Percentiles rank a stretch among this genome's conserved stretches.
Conservation (phyloP, 768 basidiomycete species). For the Dacryopinax primogenitus region DNA sequence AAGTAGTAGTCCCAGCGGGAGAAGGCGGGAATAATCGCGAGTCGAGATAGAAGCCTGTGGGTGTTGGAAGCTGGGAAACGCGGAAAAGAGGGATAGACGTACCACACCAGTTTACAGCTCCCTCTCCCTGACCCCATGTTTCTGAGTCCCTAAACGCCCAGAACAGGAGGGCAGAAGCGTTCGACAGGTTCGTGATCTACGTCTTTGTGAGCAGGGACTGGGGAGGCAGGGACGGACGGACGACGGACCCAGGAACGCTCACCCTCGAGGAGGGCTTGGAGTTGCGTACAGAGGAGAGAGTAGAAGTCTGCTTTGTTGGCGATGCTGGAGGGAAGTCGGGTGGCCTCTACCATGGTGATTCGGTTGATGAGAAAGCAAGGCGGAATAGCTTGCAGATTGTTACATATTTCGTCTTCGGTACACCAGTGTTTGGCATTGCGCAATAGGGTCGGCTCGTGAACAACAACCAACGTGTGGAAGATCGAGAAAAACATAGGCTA, state of each 20-base stretch:
- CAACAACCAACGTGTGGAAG: too few species aligned
- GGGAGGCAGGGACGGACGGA: neutral
- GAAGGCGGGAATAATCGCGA: slow-evolving; percentile 44
- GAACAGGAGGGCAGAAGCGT: slow-evolving; percentile 69
- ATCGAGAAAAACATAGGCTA: too few species aligned
- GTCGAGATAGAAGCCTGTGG: slow-evolving; percentile 76
- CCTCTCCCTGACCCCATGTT: slow-evolving; percentile 46
- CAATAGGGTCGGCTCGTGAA: too few species aligned
- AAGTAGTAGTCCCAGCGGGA: slow-evolving; percentile 23
- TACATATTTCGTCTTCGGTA: too few species aligned
- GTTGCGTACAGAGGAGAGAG: slow-evolving; percentile 54
- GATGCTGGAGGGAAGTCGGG: slow-evolving; percentile 56
- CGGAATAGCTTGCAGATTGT: too few species aligned
- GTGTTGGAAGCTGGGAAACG: neutral
- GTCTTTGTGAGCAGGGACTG: slow-evolving; percentile 11
- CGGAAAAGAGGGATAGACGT: slow-evolving; percentile 24
- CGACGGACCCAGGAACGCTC: slow-evolving; percentile 63
- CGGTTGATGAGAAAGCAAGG: too few species aligned
- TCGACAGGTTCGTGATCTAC: slow-evolving; percentile 78
- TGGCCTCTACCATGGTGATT: slow-evolving; percentile 36
- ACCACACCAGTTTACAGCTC: slow-evolving; percentile 92
- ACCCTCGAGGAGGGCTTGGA: slow-evolving; percentile 48
- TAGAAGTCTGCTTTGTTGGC: slow-evolving; percentile 68
- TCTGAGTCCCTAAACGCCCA: slow-evolving; percentile 58
- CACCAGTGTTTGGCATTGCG: too few species aligned